phyloP scores from a whole-genome alignment of 495 filamentous ascomycete genomes.

The Elasticomyces elasticus region DNA sequence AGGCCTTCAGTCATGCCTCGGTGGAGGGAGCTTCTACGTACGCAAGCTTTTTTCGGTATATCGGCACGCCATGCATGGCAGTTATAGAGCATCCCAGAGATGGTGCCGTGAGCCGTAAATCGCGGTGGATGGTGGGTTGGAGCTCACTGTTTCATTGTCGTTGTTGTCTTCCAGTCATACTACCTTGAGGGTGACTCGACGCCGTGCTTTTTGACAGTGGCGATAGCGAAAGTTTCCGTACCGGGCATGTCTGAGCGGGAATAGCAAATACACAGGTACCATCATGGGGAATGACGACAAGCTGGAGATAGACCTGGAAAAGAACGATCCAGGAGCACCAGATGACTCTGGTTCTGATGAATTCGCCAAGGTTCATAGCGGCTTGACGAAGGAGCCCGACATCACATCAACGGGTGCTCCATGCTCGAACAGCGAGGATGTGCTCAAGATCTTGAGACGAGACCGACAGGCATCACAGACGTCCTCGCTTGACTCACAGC shows the following conservation, averaged over 20 bases:
- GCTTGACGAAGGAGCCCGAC: slow-evolving; percentile 4
- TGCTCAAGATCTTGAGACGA: slow-evolving; percentile 3
- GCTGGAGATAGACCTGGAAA: background rate
- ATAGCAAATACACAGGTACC: no score
- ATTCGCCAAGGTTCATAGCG: background rate
- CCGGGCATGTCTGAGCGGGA: no score
- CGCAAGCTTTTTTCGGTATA: no score
- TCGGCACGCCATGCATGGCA: no score
- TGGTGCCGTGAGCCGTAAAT: background rate
- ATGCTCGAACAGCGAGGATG: slow-evolving; percentile 7
- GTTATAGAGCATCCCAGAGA: no score
- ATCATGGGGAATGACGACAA: no score
- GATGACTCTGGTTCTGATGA: background rate
- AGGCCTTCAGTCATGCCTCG: no score
- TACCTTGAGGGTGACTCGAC: no score
- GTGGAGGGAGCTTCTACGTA: no score
- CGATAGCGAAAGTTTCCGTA: no score
- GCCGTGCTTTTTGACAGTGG: no score
- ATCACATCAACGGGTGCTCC: slow-evolving; percentile 2
- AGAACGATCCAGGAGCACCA: background rate
- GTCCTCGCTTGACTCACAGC: slow-evolving; percentile 2
- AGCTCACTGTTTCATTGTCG: background rate
- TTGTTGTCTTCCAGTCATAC: background rate
- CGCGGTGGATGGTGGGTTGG: background rate
- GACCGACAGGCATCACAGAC: background rate